These are phyloP conservation scores for Ophiosphaerella narmari DNA, from an alignment of 2,329 filamentous ascomycete species.

Conservation along the genomic window DNA sequence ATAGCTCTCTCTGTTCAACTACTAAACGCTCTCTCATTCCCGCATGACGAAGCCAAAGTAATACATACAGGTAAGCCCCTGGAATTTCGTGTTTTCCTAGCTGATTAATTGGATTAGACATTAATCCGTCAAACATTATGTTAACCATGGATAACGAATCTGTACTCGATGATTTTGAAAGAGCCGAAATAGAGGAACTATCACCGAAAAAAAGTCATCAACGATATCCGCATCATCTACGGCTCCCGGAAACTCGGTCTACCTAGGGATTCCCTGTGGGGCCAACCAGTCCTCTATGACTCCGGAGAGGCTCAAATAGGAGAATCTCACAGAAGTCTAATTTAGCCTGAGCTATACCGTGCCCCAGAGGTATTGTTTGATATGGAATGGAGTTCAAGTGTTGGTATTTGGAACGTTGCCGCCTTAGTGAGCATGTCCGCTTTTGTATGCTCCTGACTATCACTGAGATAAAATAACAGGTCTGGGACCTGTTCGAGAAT, in stretches of 20 bases:
- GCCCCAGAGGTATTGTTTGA: constrained; percentile 12
- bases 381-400: too few species aligned
- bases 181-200: constrained; percentile 44
- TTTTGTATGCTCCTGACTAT: too few species aligned
- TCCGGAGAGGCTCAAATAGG: constrained; percentile 43
- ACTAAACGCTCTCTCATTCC: constrained; percentile 49
- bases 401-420: too few species aligned
- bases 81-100: constrained; percentile 15
- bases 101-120: constrained; percentile 38
- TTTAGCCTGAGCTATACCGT: constrained; percentile 47
- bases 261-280: constrained; percentile 33
- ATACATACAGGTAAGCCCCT: constrained; percentile 50
- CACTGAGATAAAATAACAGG: too few species aligned
- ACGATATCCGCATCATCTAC: constrained; percentile 25
- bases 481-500: too few species aligned
- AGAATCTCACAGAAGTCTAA: constrained; percentile 32
- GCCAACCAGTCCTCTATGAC: constrained; percentile 45
- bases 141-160: constrained; percentile 42
- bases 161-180: constrained; percentile 42
- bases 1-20: constrained; percentile 37
- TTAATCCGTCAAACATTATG: constrained; percentile 52
- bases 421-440: too few species aligned
- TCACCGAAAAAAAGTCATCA: constrained; percentile 45
- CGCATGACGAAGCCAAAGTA: constrained; percentile 53
- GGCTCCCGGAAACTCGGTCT: constrained; percentile 34